phyloP scores from a whole-genome alignment of 208 protist species.

The Endotrypanum monterogeii region DNA sequence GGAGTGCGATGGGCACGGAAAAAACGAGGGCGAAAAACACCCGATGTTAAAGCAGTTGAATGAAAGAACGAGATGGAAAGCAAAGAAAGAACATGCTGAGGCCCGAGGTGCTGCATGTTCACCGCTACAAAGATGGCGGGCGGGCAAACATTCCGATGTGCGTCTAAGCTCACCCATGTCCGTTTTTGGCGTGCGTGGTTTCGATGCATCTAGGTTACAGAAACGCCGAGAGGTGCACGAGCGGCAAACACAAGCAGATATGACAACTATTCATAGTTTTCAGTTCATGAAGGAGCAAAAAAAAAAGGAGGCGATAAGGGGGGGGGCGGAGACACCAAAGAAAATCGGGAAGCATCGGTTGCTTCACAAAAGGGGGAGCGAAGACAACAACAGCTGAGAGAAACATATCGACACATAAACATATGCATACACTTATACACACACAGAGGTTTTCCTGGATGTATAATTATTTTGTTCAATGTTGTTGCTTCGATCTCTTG shows the following conservation, averaged over 20 bases:
- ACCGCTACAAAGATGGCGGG: background rate
- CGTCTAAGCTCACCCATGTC: too few relatives aligned
- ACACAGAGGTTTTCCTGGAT: background rate
- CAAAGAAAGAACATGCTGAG: background rate
- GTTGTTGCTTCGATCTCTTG: background rate
- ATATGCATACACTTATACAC: background rate
- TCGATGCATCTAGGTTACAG: background rate
- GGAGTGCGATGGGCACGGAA: background rate
- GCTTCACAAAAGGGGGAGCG: background rate
- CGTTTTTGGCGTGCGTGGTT: background rate
- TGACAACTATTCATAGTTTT: background rate
- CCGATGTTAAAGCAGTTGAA: background rate
- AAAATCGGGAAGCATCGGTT: background rate
- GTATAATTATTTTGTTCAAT: background rate
- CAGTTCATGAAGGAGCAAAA: background rate
- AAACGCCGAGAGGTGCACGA: background rate
- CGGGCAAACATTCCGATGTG: background rate
- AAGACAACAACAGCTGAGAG: background rate
- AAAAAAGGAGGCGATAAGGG: background rate
- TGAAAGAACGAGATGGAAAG: background rate
- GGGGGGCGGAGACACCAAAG: background rate
- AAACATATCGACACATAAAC: background rate
- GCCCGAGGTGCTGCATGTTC: background rate
- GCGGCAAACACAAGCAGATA: background rate
- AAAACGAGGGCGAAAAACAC: background rate